These are phyloP conservation scores for Candida manassasensis DNA, from an alignment of 805 yeast genomes.

Conservation along the genomic window DNA sequence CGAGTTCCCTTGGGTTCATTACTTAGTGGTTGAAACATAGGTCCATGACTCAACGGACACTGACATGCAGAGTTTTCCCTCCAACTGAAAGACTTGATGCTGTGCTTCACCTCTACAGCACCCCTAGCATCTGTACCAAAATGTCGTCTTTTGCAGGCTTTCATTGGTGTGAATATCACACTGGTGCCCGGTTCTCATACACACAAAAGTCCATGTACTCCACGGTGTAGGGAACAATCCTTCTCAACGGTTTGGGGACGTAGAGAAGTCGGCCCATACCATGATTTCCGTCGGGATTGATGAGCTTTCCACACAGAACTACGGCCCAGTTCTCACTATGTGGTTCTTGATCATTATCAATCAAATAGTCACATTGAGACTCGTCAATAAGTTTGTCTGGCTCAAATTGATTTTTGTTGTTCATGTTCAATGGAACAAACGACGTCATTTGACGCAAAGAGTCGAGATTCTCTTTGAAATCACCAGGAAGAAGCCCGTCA, in stretches of 20 bases:
- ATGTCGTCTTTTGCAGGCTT: too few species aligned
- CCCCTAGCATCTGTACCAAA: too few species aligned
- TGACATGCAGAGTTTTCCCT: too few species aligned
- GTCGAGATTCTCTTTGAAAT: constrained; percentile 52
- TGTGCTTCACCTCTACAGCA: too few species aligned
- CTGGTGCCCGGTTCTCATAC: constrained; percentile 14
- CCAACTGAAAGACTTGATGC: too few species aligned
- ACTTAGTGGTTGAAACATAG: too few species aligned
- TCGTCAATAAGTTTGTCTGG: constrained; percentile 47
- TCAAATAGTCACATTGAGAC: constrained; percentile 58
- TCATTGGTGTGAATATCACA: too few species aligned
- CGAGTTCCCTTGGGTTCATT: too few species aligned
- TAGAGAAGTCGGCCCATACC: constrained; percentile 48
- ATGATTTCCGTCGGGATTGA: constrained; percentile 51
- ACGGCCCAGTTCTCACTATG: constrained; percentile 42
- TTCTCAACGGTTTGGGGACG: constrained; percentile 36
- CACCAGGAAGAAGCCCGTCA: constrained; percentile 85
- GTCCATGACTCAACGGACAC: too few species aligned
- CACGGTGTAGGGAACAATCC: constrained; percentile 27
- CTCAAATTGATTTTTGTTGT: constrained; percentile 67
- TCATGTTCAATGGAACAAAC: constrained; percentile 59
- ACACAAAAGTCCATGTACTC: constrained; percentile 51
- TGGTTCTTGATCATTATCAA: constrained; percentile 51
- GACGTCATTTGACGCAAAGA: constrained; percentile 33
- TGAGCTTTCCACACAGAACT: constrained; percentile 44